A percentile compares a stretch with the other conserved stretches of the same genome.
Evolutionary conservation across 306 rosid genomes (phyloP).

Genomic region (Medicago truncatula): DNA sequence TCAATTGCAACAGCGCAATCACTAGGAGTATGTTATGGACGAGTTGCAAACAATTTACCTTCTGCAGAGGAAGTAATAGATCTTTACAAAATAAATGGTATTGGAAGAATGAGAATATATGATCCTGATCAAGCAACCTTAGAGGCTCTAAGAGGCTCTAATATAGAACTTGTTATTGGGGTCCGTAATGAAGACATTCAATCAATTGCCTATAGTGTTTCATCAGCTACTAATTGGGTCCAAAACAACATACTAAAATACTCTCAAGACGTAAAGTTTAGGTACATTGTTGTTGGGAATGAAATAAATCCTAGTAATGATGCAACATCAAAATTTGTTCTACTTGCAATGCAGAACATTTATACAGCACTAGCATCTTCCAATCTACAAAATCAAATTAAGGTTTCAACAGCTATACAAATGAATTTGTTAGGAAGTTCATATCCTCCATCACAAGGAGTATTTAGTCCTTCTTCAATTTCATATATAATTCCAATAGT

Average conservation of each 20-base stretch:
- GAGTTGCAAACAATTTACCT: conserved; percentile 42
- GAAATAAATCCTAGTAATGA: not conserved
- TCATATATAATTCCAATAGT: conserved; percentile 50
- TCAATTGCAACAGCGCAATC: conserved; percentile 41
- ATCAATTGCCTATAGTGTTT: conserved; percentile 30
- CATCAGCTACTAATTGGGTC: conserved; percentile 51
- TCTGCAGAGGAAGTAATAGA: conserved; percentile 41
- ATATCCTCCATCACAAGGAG: conserved; percentile 55
- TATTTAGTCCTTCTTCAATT: conserved; percentile 36
- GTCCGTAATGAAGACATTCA: conserved; percentile 36
- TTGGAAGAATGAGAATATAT: conserved; percentile 53
- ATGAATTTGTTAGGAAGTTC: conserved; percentile 35
- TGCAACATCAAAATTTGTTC: conserved; percentile 16
- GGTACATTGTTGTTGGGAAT: conserved; percentile 61
- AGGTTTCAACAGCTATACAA: conserved; percentile 60
- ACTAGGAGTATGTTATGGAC: conserved; percentile 55
- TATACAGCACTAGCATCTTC: conserved; percentile 37
- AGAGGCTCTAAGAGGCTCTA: conserved; percentile 56
- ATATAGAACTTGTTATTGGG: conserved; percentile 55
- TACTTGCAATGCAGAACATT: conserved; percentile 49
- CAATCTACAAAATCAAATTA: conserved; percentile 47
- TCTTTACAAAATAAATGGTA: conserved; percentile 45
- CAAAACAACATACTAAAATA: conserved; percentile 37
- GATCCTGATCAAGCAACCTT: conserved; percentile 26
- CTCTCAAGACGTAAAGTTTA: conserved; percentile 45